Percentiles rank a stretch among this genome's conserved stretches.
Evolutionary conservation across 1,284 basidiomycete species (phyloP).

Genomic region (Ustilago crameri): DNA sequence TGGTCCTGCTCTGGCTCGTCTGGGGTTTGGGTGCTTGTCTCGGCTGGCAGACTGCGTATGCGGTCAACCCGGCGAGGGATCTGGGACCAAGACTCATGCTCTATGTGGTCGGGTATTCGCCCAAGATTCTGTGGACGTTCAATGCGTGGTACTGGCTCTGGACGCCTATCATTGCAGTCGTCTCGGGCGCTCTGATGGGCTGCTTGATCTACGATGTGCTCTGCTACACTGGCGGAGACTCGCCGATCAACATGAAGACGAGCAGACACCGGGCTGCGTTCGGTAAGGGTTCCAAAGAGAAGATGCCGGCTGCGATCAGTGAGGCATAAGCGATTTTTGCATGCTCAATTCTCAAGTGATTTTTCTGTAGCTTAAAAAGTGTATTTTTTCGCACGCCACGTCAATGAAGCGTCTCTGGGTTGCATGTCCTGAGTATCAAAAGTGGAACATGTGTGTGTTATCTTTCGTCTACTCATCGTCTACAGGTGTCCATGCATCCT

Average conservation of each 20-base stretch:
- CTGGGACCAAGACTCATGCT: conserved; percentile 75
- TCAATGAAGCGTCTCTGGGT: too few species aligned
- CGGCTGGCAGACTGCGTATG: conserved; percentile 75
- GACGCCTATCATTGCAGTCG: conserved; percentile 71
- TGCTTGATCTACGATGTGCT: conserved; percentile 68
- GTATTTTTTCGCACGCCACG: background rate
- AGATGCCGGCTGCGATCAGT: conserved; percentile 45
- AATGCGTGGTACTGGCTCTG: conserved; percentile 81
- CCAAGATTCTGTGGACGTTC: conserved; percentile 69
- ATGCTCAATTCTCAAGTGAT: background rate
- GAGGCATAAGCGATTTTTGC: conserved; percentile 18
- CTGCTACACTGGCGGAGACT: conserved; percentile 68
- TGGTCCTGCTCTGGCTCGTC: conserved; percentile 73
- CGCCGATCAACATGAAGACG: conserved; percentile 53
- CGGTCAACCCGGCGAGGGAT: conserved; percentile 77
- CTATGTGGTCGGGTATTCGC: conserved; percentile 75
- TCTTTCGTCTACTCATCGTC: background rate
- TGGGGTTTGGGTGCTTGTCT: conserved; percentile 74
- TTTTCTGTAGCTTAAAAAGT: background rate
- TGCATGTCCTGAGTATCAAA: too few species aligned
- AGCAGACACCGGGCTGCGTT: conserved; percentile 3
- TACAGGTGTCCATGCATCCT: conserved; percentile 17
- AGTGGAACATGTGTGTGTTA: too few species aligned
- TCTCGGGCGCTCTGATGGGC: conserved; percentile 67
- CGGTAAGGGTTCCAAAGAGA: conserved; percentile 31